Evolutionary conservation across 306 rosid genomes (phyloP).

Genomic region (Morella rubra): DNA sequence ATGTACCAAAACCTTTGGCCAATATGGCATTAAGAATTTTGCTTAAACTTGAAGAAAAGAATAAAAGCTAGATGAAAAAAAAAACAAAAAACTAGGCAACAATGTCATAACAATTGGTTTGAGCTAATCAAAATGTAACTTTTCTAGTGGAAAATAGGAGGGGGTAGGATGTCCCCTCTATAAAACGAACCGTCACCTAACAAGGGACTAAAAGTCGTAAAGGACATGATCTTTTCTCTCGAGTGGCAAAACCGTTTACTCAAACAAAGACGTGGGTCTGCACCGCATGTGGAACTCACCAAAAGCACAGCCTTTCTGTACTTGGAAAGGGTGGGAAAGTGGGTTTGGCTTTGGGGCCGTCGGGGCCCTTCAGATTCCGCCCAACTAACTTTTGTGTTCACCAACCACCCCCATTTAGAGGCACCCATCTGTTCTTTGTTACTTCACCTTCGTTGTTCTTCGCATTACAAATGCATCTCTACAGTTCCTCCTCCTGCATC

Average conservation of each 20-base stretch:
- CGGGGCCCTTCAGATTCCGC: not conserved
- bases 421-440: not conserved
- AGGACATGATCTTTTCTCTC: constrained; percentile 5
- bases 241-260: no score
- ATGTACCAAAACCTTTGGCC: no score
- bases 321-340: not conserved
- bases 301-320: no score
- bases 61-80: no score
- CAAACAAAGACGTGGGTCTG: not conserved
- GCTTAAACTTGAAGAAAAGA: no score
- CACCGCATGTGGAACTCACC: constrained; percentile 12
- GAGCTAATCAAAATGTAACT: not conserved
- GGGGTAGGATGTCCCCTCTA: constrained; percentile 7
- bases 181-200: constrained; percentile 28
- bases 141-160: not conserved
- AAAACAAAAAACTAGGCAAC: no score
- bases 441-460: no score
- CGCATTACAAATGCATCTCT: no score
- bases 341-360: not conserved
- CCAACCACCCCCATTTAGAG: not conserved
- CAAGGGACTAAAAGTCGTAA: constrained; percentile 3
- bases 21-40: no score
- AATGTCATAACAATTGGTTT: no score
- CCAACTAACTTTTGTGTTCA: not conserved
- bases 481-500: no score